Conservation (phyloP, 2,329 filamentous ascomycete species). For the Cladophialophora chaetospira region DNA sequence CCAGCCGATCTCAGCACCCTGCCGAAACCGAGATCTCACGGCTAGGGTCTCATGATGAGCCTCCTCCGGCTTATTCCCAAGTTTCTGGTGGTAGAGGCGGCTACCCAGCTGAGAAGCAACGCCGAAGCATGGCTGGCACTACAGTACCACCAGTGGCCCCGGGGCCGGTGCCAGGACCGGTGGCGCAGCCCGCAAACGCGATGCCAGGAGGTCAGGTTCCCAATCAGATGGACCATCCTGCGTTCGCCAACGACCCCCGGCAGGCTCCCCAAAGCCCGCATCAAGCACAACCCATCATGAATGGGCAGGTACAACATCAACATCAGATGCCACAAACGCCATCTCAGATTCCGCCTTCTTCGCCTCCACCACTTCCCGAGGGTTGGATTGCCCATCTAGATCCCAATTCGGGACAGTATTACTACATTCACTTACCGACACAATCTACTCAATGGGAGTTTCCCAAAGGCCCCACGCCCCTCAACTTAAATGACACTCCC, state of each 20-base stretch:
- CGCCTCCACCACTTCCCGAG: conserved; percentile 90
- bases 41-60: conserved; percentile 66
- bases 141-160: conserved; percentile 26
- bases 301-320: conserved; percentile 27
- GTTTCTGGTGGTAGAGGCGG: conserved; percentile 58
- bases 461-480: conserved; percentile 88
- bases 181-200: conserved; percentile 24
- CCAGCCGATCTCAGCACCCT: conserved; percentile 61
- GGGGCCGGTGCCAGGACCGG: conserved; percentile 24
- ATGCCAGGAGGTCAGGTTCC: conserved; percentile 36
- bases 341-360: conserved; percentile 64
- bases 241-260: conserved; percentile 82
- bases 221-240: conserved; percentile 68
- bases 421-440: conserved; percentile 94
- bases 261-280: conserved; percentile 40
- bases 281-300: conserved; percentile 33
- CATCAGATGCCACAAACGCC: conserved; percentile 32
- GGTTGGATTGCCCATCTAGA: conserved; percentile 98
- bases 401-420: conserved; percentile 94
- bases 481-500: conserved; percentile 78
- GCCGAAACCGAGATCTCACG: conserved; percentile 84
- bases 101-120: conserved; percentile 76
- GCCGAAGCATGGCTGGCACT: conserved; percentile 43
- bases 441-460: conserved; percentile 99
- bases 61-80: conserved; percentile 92